Evolutionary conservation across 768 basidiomycete species (phyloP).

Genomic region (Psilocybe sp.): DNA sequence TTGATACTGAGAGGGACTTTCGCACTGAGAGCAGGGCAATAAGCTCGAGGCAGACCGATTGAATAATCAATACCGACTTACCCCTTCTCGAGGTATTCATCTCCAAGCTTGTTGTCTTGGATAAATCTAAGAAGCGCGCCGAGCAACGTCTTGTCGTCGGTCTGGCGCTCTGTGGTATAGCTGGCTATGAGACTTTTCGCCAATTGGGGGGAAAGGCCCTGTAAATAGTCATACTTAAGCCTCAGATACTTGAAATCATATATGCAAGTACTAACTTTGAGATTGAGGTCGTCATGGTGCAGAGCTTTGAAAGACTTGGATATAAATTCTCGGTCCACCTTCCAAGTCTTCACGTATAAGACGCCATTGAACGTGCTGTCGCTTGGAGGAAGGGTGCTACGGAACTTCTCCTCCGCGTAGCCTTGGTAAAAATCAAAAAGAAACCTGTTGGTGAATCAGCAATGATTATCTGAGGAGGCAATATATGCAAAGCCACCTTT

Average conservation of each 20-base stretch:
- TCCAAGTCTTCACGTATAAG: too few species aligned
- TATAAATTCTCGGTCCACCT: too few species aligned
- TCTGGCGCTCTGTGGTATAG: not conserved
- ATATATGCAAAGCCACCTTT: constrained; percentile 10
- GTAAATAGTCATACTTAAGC: not conserved
- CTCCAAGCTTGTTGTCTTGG: not conserved
- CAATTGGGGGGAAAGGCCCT: not conserved
- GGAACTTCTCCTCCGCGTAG: not conserved
- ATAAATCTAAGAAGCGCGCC: not conserved
- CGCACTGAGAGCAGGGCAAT: not conserved
- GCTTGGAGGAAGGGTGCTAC: too few species aligned
- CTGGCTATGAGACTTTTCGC: not conserved
- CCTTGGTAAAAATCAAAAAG: not conserved
- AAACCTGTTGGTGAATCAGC: not conserved
- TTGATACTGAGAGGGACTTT: not conserved
- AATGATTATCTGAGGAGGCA: not conserved
- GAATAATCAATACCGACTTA: not conserved
- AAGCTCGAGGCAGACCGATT: not conserved
- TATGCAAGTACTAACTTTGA: not conserved
- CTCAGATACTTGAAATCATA: too few species aligned
- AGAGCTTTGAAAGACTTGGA: too few species aligned
- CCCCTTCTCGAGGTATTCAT: not conserved
- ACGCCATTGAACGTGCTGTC: too few species aligned
- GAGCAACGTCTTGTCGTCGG: not conserved
- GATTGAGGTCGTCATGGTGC: not conserved